Conservation (phyloP, 2,329 filamentous ascomycete genomes). For the Didymella segeticola region DNA sequence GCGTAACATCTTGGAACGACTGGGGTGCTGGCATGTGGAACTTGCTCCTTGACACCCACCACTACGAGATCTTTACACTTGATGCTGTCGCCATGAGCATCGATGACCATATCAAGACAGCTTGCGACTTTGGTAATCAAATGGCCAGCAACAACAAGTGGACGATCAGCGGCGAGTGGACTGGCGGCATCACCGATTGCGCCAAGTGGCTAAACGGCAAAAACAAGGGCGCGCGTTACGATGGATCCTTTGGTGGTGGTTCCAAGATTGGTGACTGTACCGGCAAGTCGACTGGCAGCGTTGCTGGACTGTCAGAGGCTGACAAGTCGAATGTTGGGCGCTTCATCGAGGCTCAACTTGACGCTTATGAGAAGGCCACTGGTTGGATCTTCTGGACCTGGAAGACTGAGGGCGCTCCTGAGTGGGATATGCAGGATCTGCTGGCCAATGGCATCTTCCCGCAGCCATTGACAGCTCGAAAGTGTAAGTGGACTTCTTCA, state of each 20-base stretch:
- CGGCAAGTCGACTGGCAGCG: slow-evolving; percentile 54
- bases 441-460: slow-evolving; percentile 57
- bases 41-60: slow-evolving; percentile 56
- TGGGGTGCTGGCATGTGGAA: slow-evolving; percentile 55
- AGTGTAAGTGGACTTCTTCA: slow-evolving; percentile 41
- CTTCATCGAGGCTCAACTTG: slow-evolving; percentile 57
- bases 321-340: slow-evolving; percentile 54
- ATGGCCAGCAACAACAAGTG: slow-evolving; percentile 56
- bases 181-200: slow-evolving; percentile 56
- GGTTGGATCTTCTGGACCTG: slow-evolving; percentile 61
- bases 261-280: slow-evolving; percentile 53
- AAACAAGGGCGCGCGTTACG: slow-evolving; percentile 55
- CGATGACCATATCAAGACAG: slow-evolving; percentile 50
- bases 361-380: slow-evolving; percentile 55
- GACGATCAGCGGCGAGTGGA: slow-evolving; percentile 58
- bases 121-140: slow-evolving; percentile 53
- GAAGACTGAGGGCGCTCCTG: slow-evolving; percentile 58
- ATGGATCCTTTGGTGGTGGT: slow-evolving; percentile 50
- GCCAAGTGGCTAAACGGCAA: slow-evolving; percentile 58
- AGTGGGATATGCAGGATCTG: slow-evolving; percentile 58
- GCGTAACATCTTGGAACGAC: slow-evolving; percentile 53
- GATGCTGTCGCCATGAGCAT: slow-evolving; percentile 47
- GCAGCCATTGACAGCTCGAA: slow-evolving; percentile 48
- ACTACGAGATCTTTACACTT: slow-evolving; percentile 57
- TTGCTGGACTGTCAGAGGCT: slow-evolving; percentile 49